Evolutionary conservation across 2,329 filamentous ascomycete species (phyloP).

Genomic region (Hypoxylon sp.): DNA sequence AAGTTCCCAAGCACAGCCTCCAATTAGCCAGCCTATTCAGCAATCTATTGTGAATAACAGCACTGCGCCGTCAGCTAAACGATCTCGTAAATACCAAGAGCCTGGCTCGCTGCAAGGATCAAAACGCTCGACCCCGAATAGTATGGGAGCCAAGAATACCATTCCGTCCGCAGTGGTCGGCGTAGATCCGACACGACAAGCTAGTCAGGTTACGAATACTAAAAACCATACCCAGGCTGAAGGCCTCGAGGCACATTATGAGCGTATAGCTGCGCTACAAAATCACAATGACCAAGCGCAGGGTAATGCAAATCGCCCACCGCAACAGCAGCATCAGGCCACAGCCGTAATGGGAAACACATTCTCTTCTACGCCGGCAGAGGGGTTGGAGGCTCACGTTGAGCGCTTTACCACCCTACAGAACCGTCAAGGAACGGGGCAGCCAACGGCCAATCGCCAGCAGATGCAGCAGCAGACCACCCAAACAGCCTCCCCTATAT

Average conservation of each 20-base stretch:
- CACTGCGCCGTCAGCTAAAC: constrained; percentile 40
- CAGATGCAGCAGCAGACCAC: constrained; percentile 40
- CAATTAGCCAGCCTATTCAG: constrained; percentile 33
- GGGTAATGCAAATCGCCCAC: constrained; percentile 39
- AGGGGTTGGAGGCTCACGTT: constrained; percentile 41
- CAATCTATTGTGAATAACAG: constrained; percentile 31
- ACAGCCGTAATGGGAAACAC: constrained; percentile 36
- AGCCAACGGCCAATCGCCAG: constrained; percentile 38
- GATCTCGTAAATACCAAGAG: constrained; percentile 46
- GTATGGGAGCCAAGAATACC: constrained; percentile 35
- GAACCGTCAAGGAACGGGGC: constrained; percentile 38
- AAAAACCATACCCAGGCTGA: constrained; percentile 39
- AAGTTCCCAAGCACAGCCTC: constrained; percentile 34
- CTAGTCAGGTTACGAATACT: constrained; percentile 29
- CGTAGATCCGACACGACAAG: constrained; percentile 36
- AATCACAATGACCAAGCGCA: constrained; percentile 38
- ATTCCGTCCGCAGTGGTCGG: constrained; percentile 24
- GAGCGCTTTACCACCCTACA: constrained; percentile 44
- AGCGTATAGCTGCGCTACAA: constrained; percentile 44
- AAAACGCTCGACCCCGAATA: constrained; percentile 41
- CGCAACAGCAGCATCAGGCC: constrained; percentile 40
- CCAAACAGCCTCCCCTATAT: constrained; percentile 44
- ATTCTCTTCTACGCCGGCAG: constrained; percentile 41
- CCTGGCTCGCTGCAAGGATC: constrained; percentile 32
- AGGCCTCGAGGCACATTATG: constrained; percentile 45